A percentile compares a stretch with the other conserved stretches of the same genome.
Conservation (phyloP, 2,329 filamentous ascomycete genomes). For the Huntiella bhutanensis region DNA sequence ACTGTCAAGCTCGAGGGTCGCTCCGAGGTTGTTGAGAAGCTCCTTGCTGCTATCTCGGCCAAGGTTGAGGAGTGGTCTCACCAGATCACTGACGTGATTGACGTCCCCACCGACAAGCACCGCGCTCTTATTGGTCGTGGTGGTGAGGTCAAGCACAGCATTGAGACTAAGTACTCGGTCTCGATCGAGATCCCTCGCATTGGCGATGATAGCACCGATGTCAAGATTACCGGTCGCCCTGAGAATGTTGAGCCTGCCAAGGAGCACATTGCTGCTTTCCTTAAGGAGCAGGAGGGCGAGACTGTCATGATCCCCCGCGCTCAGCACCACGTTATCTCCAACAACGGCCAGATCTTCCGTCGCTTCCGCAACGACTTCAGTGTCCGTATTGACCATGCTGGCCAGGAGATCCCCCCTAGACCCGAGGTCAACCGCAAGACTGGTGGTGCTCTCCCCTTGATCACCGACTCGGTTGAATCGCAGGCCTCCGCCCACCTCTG, state of each 20-base stretch:
- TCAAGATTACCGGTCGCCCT: constrained; percentile 69
- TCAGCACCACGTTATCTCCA: constrained; percentile 67
- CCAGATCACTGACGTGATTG: constrained; percentile 58
- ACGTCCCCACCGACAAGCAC: constrained; percentile 81
- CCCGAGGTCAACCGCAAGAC: constrained; percentile 38
- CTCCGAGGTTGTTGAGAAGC: constrained; percentile 69
- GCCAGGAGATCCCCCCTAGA: constrained; percentile 56
- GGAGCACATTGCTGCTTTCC: constrained; percentile 57
- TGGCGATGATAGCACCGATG: constrained; percentile 61
- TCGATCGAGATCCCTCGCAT: constrained; percentile 82
- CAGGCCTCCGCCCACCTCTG: constrained; percentile 57
- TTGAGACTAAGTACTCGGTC: constrained; percentile 75
- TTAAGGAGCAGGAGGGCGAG: constrained; percentile 77
- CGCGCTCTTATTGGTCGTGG: constrained; percentile 78
- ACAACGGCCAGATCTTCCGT: constrained; percentile 88
- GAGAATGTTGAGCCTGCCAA: constrained; percentile 71
- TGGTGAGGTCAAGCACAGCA: constrained; percentile 65
- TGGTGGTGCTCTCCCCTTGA: constrained; percentile 57
- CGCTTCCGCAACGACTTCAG: constrained; percentile 68
- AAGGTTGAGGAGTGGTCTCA: constrained; percentile 71
- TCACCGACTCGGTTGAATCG: constrained; percentile 63
- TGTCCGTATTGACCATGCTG: constrained; percentile 81
- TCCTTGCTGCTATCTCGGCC: constrained; percentile 60
- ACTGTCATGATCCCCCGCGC: constrained; percentile 67
- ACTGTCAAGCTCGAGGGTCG: constrained; percentile 78